A percentile compares a stretch with the other conserved stretches of the same genome.
phyloP scores from a whole-genome alignment of 2,329 filamentous ascomycete species.

The Lasiodiplodia theobromae region DNA sequence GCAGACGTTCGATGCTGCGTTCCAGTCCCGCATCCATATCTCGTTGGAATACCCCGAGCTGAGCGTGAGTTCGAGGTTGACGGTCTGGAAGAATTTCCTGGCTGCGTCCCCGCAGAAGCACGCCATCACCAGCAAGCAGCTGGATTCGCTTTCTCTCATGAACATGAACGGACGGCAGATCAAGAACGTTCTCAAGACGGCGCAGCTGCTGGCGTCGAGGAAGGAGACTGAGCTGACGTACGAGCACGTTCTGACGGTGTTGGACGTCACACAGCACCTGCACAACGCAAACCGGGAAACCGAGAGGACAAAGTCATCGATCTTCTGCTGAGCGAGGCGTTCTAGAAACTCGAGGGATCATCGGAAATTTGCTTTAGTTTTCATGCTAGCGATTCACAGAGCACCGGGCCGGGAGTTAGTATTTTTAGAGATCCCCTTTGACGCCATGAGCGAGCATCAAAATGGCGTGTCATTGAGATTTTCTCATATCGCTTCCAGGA shows the following conservation, averaged over 20 bases:
- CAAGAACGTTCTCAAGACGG: slow-evolving; percentile 53
- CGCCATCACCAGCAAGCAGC: slow-evolving; percentile 40
- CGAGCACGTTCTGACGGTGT: slow-evolving; percentile 44
- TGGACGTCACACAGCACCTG: slow-evolving; percentile 50
- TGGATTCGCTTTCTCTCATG: slow-evolving; percentile 40
- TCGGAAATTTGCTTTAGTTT: neutral
- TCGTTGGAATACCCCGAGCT: slow-evolving; percentile 52
- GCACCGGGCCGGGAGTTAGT: neutral
- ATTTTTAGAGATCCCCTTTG: slow-evolving; percentile 18
- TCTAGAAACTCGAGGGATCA: neutral
- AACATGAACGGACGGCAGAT: slow-evolving; percentile 52
- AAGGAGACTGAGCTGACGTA: slow-evolving; percentile 37
- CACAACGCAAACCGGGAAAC: slow-evolving; percentile 45
- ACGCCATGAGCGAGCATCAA: neutral
- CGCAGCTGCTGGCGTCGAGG: slow-evolving; percentile 40
- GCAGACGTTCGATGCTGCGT: slow-evolving; percentile 53
- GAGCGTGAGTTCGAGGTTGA: slow-evolving; percentile 43
- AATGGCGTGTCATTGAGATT: slow-evolving; percentile 7
- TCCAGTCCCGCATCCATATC: slow-evolving; percentile 56
- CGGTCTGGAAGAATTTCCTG: slow-evolving; percentile 57
- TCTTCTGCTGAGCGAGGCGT: slow-evolving; percentile 31
- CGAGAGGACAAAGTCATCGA: slow-evolving; percentile 31
- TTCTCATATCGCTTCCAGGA: neutral
- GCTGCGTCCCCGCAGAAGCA: slow-evolving; percentile 35
- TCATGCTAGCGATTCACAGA: neutral